These are phyloP conservation scores for Metschnikowia sp. DNA, from an alignment of 805 yeast species.

Conservation along the genomic window DNA sequence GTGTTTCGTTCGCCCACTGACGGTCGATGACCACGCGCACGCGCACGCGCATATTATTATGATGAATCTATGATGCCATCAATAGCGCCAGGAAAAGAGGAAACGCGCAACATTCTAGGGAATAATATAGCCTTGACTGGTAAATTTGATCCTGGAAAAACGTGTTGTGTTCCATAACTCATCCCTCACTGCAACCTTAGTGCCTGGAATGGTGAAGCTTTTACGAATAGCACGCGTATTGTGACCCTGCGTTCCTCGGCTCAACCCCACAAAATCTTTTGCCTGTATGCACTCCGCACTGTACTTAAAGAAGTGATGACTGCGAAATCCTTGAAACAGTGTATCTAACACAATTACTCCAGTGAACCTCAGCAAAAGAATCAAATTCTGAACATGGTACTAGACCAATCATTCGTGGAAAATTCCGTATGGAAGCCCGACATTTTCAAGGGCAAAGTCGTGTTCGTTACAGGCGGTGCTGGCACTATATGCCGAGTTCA, in stretches of 20 bases:
- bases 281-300: constrained; percentile 3
- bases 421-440: constrained; percentile 24
- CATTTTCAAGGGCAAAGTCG: constrained; percentile 29
- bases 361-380: neutral
- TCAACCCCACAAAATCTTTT: constrained; percentile 12
- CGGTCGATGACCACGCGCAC: no score
- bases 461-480: constrained; percentile 30
- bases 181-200: no score
- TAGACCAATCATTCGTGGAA: constrained; percentile 20
- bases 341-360: no score
- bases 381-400: constrained; percentile 9
- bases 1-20: no score
- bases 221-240: neutral
- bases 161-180: no score
- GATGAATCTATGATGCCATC: no score
- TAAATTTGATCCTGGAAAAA: no score
- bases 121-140: no score
- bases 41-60: no score
- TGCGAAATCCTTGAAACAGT: neutral
- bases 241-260: constrained; percentile 8
- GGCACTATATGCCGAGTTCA: constrained; percentile 29
- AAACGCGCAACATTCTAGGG: no score
- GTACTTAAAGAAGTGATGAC: neutral
- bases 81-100: no score
- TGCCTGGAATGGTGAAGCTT: neutral